phyloP scores from a whole-genome alignment of 2,329 filamentous ascomycete species.

The Talaromyces albobiverticillius region DNA sequence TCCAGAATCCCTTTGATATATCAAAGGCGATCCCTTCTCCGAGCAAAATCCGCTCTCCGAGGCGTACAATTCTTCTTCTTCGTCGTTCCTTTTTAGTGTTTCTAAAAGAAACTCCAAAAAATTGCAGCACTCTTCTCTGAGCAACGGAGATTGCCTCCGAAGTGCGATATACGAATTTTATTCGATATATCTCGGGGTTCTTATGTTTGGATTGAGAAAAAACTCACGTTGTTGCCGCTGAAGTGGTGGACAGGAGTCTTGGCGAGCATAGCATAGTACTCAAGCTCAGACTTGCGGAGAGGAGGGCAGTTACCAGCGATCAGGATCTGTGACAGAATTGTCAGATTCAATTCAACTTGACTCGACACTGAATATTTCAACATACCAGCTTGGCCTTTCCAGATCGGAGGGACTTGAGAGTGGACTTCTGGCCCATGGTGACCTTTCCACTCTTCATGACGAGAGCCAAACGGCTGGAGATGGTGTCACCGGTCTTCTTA shows the following conservation, averaged over 20 bases:
- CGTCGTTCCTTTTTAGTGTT: conserved; percentile 30
- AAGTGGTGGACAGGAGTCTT: conserved; percentile 98
- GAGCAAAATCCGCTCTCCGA: conserved; percentile 19
- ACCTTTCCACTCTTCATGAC: conserved; percentile 49
- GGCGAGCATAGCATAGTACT: conserved; percentile 62
- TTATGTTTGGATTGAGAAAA: not conserved
- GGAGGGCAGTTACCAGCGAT: conserved; percentile 95
- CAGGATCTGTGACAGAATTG: conserved; percentile 65
- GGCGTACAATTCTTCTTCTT: not conserved
- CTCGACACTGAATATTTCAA: not conserved
- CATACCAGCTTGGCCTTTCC: conserved; percentile 87
- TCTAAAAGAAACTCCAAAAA: not conserved
- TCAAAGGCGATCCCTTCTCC: conserved; percentile 17
- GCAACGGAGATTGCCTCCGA: conserved; percentile 19
- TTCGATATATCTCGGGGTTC: conserved; percentile 13
- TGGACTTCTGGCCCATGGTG: conserved; percentile 86
- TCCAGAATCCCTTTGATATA: conserved; percentile 16
- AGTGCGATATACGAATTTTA: conserved; percentile 6
- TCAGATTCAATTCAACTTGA: not conserved
- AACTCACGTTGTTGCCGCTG: conserved; percentile 96
- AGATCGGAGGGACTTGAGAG: conserved; percentile 83
- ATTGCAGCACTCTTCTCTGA: conserved; percentile 17
- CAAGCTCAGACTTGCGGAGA: conserved; percentile 95
- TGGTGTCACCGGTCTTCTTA: conserved; percentile 16
- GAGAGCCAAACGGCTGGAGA: conserved; percentile 16